Percentiles rank a stretch among this genome's conserved stretches.
phyloP scores from a whole-genome alignment of 139 green algal genomes.

The Chlorella sp. region DNA sequence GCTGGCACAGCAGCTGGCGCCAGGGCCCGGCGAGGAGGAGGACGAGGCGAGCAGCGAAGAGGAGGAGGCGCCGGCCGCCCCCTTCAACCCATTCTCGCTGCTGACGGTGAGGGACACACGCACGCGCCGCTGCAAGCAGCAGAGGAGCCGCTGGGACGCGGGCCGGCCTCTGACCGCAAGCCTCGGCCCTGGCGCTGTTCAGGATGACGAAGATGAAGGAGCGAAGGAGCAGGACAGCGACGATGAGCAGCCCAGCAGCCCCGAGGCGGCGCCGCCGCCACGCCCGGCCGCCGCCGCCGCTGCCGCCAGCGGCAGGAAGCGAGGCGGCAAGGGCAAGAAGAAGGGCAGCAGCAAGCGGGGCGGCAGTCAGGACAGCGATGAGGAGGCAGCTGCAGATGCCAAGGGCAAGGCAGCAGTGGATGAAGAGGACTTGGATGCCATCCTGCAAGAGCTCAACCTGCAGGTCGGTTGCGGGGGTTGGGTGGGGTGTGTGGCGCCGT shows the following conservation, averaged over 20 bases:
- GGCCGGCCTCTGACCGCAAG: not conserved
- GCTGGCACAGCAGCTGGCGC: conserved; percentile 31
- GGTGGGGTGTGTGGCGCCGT: not conserved
- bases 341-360: not conserved
- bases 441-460: conserved; percentile 77
- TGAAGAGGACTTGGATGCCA: conserved; percentile 74
- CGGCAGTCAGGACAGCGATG: not conserved
- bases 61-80: not conserved
- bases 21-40: not conserved
- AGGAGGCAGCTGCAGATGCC: not conserved
- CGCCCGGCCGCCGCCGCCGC: not conserved
- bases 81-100: conserved; percentile 82
- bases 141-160: not conserved
- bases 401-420: not conserved
- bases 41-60: conserved; percentile 6
- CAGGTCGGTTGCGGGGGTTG: not conserved
- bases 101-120: conserved; percentile 66
- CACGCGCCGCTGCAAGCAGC: too few relatives aligned
- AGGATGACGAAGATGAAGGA: not conserved
- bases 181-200: not conserved
- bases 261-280: not conserved
- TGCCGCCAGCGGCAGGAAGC: not conserved
- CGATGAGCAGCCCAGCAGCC: conserved; percentile 40
- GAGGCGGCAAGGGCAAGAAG: not conserved
- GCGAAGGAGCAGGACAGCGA: conserved; percentile 53